Conservation (phyloP, 2,329 filamentous ascomycete genomes). For the Leptographium flavum region DNA sequence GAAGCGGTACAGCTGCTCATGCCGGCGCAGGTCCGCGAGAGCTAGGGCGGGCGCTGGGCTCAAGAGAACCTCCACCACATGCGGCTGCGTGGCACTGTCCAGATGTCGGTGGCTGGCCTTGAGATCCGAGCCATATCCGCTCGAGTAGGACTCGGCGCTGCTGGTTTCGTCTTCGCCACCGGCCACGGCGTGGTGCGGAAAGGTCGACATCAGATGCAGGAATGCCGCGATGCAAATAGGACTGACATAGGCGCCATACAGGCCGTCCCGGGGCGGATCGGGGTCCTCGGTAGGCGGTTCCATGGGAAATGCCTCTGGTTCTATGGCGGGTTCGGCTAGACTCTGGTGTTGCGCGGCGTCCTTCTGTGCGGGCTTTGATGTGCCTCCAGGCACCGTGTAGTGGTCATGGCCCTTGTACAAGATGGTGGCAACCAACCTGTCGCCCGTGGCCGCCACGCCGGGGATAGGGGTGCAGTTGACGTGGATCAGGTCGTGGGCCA, state of each 20-base stretch:
- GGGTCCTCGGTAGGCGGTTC: slow-evolving; percentile 8
- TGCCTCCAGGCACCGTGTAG: slow-evolving; percentile 7
- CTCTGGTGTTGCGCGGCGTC: background rate
- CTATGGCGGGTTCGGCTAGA: slow-evolving; percentile 38
- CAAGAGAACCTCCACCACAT: slow-evolving; percentile 52
- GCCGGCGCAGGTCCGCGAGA: slow-evolving; percentile 57
- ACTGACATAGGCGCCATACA: slow-evolving; percentile 52
- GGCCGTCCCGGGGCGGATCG: slow-evolving; percentile 39
- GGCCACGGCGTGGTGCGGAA: slow-evolving; percentile 35
- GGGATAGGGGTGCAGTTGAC: slow-evolving; percentile 43
- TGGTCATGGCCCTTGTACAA: slow-evolving; percentile 39
- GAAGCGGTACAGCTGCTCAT: slow-evolving; percentile 71
- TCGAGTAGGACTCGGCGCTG: background rate
- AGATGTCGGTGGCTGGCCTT: slow-evolving; percentile 51
- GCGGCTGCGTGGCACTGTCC: slow-evolving; percentile 42
- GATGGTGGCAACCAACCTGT: slow-evolving; percentile 46
- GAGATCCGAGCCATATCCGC: slow-evolving; percentile 25
- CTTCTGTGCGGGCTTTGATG: slow-evolving; percentile 9
- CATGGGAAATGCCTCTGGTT: slow-evolving; percentile 26
- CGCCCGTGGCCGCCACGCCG: slow-evolving; percentile 26
- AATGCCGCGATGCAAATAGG: slow-evolving; percentile 52
- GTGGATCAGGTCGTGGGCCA: slow-evolving; percentile 48
- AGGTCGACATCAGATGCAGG: slow-evolving; percentile 49
- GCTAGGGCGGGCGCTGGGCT: slow-evolving; percentile 46
- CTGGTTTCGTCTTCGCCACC: slow-evolving; percentile 11